Conservation (phyloP, 352 stramenopile genomes). For the Globisporangium canariense region DNA sequence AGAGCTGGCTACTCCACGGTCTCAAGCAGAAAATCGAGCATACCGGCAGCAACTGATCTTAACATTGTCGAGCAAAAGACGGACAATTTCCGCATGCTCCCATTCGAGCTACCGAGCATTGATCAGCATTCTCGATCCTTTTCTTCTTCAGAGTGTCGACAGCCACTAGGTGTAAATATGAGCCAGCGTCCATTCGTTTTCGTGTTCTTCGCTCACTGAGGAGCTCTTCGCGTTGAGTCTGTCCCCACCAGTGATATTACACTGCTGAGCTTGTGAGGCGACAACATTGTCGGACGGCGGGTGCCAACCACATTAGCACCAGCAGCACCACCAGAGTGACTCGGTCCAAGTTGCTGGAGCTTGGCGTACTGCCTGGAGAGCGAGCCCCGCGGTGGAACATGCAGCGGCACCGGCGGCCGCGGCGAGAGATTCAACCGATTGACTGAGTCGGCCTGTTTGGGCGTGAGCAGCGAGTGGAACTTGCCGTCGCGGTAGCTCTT, state of each 20-base stretch:
- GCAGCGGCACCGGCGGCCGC: constrained; percentile 15
- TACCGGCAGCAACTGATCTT: background rate
- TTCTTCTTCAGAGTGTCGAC: background rate
- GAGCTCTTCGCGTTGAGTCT: background rate
- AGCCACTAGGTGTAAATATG: background rate
- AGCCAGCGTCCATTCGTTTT: background rate
- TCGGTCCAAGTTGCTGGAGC: background rate
- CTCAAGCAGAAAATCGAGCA: constrained; percentile 28
- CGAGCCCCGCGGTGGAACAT: constrained; percentile 13
- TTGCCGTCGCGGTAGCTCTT: constrained; percentile 55
- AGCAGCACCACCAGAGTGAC: constrained; percentile 9
- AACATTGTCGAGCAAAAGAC: background rate
- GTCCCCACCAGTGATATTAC: background rate
- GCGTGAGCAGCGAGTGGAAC: constrained; percentile 45
- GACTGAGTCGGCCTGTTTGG: constrained; percentile 43
- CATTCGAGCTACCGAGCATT: background rate
- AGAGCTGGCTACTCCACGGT: constrained; percentile 39
- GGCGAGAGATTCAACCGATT: constrained; percentile 44
- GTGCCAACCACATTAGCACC: background rate
- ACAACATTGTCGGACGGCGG: background rate
- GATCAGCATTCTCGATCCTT: too few relatives aligned
- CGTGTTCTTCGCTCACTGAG: background rate
- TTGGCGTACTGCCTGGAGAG: constrained; percentile 25
- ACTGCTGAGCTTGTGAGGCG: background rate
- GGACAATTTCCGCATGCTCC: background rate